Percentiles rank a stretch among this genome's conserved stretches.
Evolutionary conservation across 2,329 filamentous ascomycete species (phyloP).

Genomic region (Coleophoma eucalyptorum): DNA sequence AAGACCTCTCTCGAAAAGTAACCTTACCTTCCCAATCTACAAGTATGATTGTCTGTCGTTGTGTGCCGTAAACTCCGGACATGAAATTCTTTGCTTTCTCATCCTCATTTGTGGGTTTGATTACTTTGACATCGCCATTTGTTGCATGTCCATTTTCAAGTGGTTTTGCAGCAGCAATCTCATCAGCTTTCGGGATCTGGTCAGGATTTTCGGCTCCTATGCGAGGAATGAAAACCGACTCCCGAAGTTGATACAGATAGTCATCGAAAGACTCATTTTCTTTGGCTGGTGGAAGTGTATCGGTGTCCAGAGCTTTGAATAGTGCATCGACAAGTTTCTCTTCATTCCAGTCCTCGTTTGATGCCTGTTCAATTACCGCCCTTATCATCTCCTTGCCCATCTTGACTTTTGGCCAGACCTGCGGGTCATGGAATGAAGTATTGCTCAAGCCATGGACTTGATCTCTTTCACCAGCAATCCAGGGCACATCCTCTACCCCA

Average conservation of each 20-base stretch:
- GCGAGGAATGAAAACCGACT: slow-evolving; percentile 58
- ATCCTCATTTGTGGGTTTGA: slow-evolving; percentile 30
- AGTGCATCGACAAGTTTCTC: slow-evolving; percentile 46
- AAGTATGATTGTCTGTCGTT: slow-evolving; percentile 59
- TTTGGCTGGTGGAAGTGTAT: slow-evolving; percentile 45
- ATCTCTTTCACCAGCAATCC: slow-evolving; percentile 48
- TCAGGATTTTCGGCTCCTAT: slow-evolving; percentile 37
- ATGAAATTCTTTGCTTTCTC: slow-evolving; percentile 38
- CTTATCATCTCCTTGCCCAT: slow-evolving; percentile 34
- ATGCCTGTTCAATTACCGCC: slow-evolving; percentile 36
- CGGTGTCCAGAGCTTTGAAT: slow-evolving; percentile 50
- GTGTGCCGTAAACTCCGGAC: slow-evolving; percentile 60
- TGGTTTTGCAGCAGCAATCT: slow-evolving; percentile 26
- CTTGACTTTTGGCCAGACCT: slow-evolving; percentile 58
- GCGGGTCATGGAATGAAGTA: slow-evolving; percentile 48
- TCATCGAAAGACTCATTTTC: slow-evolving; percentile 43
- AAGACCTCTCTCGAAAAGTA: slow-evolving; percentile 53
- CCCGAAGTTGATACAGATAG: slow-evolving; percentile 47
- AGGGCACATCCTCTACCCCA: slow-evolving; percentile 49
- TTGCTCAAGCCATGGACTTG: slow-evolving; percentile 61
- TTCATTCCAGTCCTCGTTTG: slow-evolving; percentile 35
- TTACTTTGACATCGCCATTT: neutral
- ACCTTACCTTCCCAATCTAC: slow-evolving; percentile 62
- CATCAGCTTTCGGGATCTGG: slow-evolving; percentile 36
- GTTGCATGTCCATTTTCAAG: slow-evolving; percentile 2